Base-by-base conservation (phyloP, 2,329 filamentous ascomycete genomes). In the Phialocephala sp. region DNA sequence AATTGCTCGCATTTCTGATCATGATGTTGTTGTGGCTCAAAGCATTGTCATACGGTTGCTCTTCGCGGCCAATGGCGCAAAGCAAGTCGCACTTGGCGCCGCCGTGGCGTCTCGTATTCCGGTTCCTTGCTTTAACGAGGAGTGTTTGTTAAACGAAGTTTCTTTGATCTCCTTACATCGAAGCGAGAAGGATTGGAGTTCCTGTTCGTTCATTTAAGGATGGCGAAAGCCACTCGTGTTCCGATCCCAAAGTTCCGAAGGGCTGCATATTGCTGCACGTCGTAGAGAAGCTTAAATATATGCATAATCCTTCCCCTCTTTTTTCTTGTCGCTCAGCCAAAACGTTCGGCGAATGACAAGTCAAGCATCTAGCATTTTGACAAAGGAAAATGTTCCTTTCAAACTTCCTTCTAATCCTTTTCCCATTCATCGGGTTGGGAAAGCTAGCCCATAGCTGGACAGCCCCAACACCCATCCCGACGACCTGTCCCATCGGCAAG, bases 51-150 rank as follows among this genome's bases (percentile, higher is more conserved):
- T 56, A 56, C 52, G 27, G 27, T 56, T 56, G 27, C 52, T 35
- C 24, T 35, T 35, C n/a, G 52, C 18, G 8, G 24, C n/a, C n/a
- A 9, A 27, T 56, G 20, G 47, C 52, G 52, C 8, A 35, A 56
- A 56, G 52, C 27, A 37, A 36, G 35, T 56, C 20, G 12, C 8
- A 24, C 24, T 56, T 56, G 52, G 52, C 52, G 52, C 20, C 52
- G 36, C 52, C 24, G 36, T 56, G 52, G 52, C 52, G 52, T 37
- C 52, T 56, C 52, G 52, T 56, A 56, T 56, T 56, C 1, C 52
- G 27, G 52, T 35, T 20, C 35, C 52, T 20, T 56, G 24, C 52
- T 2, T 56, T 32, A 27, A 50, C 35, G 24, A 27, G 22, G 15
- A 27, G 15, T 22, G 4, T 2, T n/a, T 8, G 24, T 54, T 12